Evolutionary conservation across 768 basidiomycete species (phyloP).

Genomic region (Phanerochaete carnosa): DNA sequence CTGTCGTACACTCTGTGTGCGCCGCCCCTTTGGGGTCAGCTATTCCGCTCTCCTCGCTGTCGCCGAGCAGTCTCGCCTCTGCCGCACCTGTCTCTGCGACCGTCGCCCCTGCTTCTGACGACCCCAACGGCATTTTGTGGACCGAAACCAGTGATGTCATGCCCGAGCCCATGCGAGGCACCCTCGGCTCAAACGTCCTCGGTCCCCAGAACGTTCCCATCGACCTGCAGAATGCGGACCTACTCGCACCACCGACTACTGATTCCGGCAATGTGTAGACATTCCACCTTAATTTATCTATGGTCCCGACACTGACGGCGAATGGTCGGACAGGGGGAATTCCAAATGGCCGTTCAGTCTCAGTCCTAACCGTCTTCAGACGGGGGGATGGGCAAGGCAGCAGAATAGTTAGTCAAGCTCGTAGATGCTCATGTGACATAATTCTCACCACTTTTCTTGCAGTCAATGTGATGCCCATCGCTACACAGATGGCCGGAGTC

Average conservation of each 20-base stretch:
- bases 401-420: conserved; percentile 18
- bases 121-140: conserved; percentile 16
- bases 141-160: conserved; percentile 1
- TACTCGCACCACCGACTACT: conserved; percentile 24
- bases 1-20: background rate
- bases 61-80: background rate
- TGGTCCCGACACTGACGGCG: background rate
- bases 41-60: background rate
- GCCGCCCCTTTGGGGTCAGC: background rate
- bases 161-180: conserved; percentile 18
- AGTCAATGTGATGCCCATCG: conserved; percentile 24
- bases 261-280: conserved; percentile 23
- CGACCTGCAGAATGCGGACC: conserved; percentile 25
- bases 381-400: conserved; percentile 30
- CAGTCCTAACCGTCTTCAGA: conserved; percentile 28
- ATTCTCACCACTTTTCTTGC: background rate
- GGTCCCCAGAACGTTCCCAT: conserved; percentile 26
- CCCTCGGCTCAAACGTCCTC: conserved; percentile 19
- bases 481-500: conserved; percentile 25
- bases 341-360: conserved; percentile 27
- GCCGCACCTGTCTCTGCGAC: conserved; percentile 5
- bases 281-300: conserved; percentile 1
- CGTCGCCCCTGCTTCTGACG: conserved; percentile 6
- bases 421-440: background rate
- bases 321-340: conserved; percentile 10